Percentiles rank a stretch among this genome's conserved stretches.
Conservation (phyloP, 1,284 basidiomycete species). For the Ustilago curta region DNA sequence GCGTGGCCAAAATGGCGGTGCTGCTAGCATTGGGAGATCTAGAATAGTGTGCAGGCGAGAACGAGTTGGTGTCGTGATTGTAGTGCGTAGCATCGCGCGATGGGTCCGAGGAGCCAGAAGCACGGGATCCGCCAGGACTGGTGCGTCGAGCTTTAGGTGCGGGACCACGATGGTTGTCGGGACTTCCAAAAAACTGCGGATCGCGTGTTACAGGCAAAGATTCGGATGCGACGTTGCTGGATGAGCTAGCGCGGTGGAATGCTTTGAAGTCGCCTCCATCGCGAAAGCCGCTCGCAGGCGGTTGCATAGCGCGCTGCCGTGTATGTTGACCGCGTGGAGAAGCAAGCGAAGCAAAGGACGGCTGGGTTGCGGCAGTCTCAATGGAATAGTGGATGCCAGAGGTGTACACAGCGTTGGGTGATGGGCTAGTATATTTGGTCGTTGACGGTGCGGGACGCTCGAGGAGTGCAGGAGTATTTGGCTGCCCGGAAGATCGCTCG, state of each 20-base stretch:
- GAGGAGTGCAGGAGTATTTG: constrained; percentile 6
- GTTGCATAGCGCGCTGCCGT: constrained; percentile 18
- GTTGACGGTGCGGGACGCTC: constrained; percentile 17
- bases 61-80: constrained; percentile 2
- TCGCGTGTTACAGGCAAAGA: constrained; percentile 9
- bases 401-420: neutral
- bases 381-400: neutral
- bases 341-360: neutral
- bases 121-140: constrained; percentile 49
- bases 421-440: neutral
- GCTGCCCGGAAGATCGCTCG: constrained; percentile 14
- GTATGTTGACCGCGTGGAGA: constrained; percentile 14
- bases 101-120: constrained; percentile 28
- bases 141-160: constrained; percentile 41
- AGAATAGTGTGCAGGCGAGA: constrained; percentile 5
- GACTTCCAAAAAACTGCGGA: constrained; percentile 22
- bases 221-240: neutral
- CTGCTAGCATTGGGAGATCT: constrained; percentile 6
- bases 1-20: neutral
- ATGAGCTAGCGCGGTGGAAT: constrained; percentile 19
- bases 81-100: constrained; percentile 4
- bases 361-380: neutral
- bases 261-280: constrained; percentile 8
- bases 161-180: constrained; percentile 38
- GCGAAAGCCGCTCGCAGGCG: constrained; percentile 14